Percentiles rank a stretch among this genome's conserved stretches.
Evolutionary conservation across 2,329 filamentous ascomycete species (phyloP).

Genomic region (Colletotrichum caudatum): DNA sequence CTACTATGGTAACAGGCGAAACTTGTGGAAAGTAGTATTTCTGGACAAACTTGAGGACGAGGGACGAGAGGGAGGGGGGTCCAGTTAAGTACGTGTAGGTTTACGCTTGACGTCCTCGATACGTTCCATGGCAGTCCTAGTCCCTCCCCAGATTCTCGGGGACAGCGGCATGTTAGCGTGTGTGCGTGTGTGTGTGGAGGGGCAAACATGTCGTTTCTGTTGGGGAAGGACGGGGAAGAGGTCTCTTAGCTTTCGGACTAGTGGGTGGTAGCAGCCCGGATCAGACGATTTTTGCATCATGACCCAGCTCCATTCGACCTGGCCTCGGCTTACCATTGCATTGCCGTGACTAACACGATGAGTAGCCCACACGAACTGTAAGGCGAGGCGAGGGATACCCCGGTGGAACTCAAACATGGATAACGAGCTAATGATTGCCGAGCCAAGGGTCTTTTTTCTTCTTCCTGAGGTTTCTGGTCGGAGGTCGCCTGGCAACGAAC

Average conservation of each 20-base stretch:
- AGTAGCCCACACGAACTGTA: not conserved
- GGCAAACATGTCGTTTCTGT: constrained; percentile 22
- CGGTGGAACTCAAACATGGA: constrained; percentile 2
- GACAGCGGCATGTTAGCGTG: constrained; percentile 2
- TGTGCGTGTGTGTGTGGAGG: constrained; percentile 15
- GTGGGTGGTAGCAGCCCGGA: constrained; percentile 2
- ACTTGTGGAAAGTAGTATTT: not conserved
- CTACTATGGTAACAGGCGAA: not conserved
- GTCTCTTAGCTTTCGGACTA: not conserved
- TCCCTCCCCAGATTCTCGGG: constrained; percentile 13
- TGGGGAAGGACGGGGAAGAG: constrained; percentile 22
- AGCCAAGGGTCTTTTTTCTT: constrained; percentile 11
- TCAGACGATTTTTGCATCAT: constrained; percentile 12
- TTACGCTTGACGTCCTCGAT: constrained; percentile 7
- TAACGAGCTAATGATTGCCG: constrained; percentile 10
- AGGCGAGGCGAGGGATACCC: not conserved
- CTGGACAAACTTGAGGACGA: not conserved
- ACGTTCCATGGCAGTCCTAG: constrained; percentile 1
- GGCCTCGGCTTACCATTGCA: not conserved
- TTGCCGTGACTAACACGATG: not conserved
- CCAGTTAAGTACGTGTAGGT: constrained; percentile 20
- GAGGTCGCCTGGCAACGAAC: not conserved
- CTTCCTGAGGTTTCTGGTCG: not conserved
- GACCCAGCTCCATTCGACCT: not conserved
- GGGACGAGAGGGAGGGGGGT: not conserved